Base-by-base conservation (phyloP, 345 rosid genomes). In the Litchi chinensis region DNA sequence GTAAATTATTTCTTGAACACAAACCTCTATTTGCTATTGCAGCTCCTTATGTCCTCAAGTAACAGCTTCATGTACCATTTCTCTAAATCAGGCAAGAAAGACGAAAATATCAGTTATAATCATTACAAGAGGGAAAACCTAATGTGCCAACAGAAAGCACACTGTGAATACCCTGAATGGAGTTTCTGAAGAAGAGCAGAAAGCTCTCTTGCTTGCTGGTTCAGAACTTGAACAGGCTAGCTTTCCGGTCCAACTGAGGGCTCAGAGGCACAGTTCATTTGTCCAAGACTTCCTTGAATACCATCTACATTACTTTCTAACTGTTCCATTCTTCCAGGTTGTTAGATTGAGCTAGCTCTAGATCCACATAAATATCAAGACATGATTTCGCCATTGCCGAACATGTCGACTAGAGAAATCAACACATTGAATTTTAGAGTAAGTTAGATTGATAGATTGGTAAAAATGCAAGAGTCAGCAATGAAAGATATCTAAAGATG, bases 381-480 rank as follows among this genome's bases (percentile, higher is more conserved):
- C 99, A 94, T 41, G 97, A 95, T 81, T 90, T 95, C 74, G 97
- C 94, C 93, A 95, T 89, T 10, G 94, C 98, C 99, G 98, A 95
- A 89, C 97, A 95, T 24, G 98, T 98, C 83, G 99, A 86, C 97
- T 95, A 91, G 87, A 85, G 69, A 70, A 11, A 67, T 12, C 57
- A 3, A 63, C 9, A n/a, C 70, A 46, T 62, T 15, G 73, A 21
- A 37, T 76, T 43, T 70, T 60, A 64, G 16, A 50, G 22, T 28
- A 64, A 40, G 32, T 21, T 68, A 28, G 59, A 78, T 48, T 64
- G 8, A 19, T 24, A 15, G 41, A 64, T 41, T 8, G 39, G 10
- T 66, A 46, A 28, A 26, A 75, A 60, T 4, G 39, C 77, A 28
- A 12, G 40, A 43, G 56, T 44, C 40, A 74, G 56, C 64, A 43